Base-by-base conservation (phyloP, 352 stramenopile genomes). In the Phytophthora fragariaefolia region DNA sequence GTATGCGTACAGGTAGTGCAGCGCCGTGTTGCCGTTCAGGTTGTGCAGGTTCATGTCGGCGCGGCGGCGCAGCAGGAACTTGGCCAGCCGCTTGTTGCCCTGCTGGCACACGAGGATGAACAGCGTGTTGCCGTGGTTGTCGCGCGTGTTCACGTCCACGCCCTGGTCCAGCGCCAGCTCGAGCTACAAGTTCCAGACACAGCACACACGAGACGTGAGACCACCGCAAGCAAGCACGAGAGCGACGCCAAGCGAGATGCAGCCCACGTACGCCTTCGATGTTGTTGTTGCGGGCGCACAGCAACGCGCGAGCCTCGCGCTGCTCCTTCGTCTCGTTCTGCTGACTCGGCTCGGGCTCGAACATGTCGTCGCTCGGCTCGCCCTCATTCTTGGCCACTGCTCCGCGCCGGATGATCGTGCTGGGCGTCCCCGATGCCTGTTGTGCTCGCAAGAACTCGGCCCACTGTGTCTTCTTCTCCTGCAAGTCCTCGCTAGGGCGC, bases 1-100 rank as follows among this genome's bases (percentile, higher is more conserved):
- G 83, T 98, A 99, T 73, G 96, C 91, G 80, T 96, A 83, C 56
- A 98, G 87, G 59, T 98, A 99, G 71, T 99, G 97, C 58, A 99
- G 74, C 17, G 89, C 93, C 24, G 96, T 98, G 77, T 99, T 99
- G 36, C 97, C 97, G 53, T 92, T 85, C 60, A 97, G 69, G 69
- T 99, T 99, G 83, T 99, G 55, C 24, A 90, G 65, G 79, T 99
- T 98, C 58, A 99, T 93, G 57, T 98, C 81, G 20, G 94, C 96
- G 26, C 86, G 94, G 9, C 94, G 90, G 1, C 96, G 80, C 69
- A 99, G 76, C 20, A 99, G 74, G 54, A 98, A 96, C 83, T 99
- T 99, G 56, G 81, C 81, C 26, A 99, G 82, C 27, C 94, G 93
- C 75, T 98, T 99, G 80, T 95, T 97, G 45, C 95, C 97, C 78